Base-by-base conservation (phyloP, 1,284 basidiomycete species). In the Thelephora terrestris region DNA sequence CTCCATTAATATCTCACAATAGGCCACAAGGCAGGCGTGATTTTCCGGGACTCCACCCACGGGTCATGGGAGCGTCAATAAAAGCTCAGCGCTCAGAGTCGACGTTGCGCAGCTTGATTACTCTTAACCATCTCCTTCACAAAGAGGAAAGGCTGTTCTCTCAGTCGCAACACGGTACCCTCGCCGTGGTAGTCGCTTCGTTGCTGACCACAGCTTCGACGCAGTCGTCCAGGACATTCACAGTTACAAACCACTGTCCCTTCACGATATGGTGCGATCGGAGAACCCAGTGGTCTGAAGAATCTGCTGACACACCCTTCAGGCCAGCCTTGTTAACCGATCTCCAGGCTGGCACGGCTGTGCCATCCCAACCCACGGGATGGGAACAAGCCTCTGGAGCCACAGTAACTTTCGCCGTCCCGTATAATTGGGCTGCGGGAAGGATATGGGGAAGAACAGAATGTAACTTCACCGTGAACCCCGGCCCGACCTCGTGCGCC, bases 391-490 rank as follows among this genome's bases (percentile, higher is more conserved):
- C 20, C 17, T 57, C 64, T 6, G 62, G 55, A 51, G 58, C 62
- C 29, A 17, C 49, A 4, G 62, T 64, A 16, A 55, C 55, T n/a
- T 68, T 68, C 58, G 47, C 47, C 12, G 65, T 68, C 2, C 66
- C 66, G 5, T 58, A 68, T 52, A 63, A 66, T 56, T 69, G 67
- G 67, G 57, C 56, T 38, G 61, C 67, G 1, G 67, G 66, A 23
- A 64, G 67, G 47, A 69, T 69, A 52, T 69, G 66, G 66, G 66
- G 66, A 23, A 36, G 59, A 43, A 68, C 68, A 37, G 57, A 67
- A 51, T 75, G 73, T 53, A 59, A 74, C 53, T 75, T 76, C 55
- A 61, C 62, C 52, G 57, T 51, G 29, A 66, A 65, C 55, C 61
- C 65, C 2, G 71, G 67, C 7, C 65, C 71, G 1, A 68, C 61